Evolutionary conservation across 2,329 filamentous ascomycete genomes (phyloP).

Genomic region (Sclerotinia nivalis): DNA sequence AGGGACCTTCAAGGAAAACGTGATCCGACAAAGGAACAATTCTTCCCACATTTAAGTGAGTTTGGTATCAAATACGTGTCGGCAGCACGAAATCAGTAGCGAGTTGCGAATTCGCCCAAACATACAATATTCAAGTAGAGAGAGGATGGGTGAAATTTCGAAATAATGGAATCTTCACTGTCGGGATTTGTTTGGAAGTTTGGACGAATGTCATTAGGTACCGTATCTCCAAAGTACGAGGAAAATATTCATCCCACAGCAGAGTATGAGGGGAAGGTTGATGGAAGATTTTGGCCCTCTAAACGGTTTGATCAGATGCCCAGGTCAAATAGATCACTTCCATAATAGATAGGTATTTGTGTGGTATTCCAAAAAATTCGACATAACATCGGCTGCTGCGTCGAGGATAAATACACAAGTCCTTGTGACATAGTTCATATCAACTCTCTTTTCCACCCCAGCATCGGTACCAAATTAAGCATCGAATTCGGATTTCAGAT

Average conservation of each 20-base stretch:
- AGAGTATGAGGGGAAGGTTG: neutral
- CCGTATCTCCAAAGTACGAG: neutral
- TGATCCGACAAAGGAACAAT: neutral
- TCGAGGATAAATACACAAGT: neutral
- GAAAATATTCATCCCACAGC: neutral
- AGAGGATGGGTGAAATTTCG: neutral
- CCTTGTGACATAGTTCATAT: constrained; percentile 3
- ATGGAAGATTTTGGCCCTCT: neutral
- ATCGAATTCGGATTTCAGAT: neutral
- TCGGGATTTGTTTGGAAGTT: neutral
- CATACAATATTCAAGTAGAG: neutral
- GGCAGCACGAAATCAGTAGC: neutral
- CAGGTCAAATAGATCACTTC: neutral
- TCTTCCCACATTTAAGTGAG: neutral
- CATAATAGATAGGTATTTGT: neutral
- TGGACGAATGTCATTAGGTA: neutral
- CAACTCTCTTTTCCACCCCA: neutral
- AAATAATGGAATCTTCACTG: neutral
- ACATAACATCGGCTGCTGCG: neutral
- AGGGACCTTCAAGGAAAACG: neutral
- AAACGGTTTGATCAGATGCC: neutral
- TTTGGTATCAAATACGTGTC: neutral
- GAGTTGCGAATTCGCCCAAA: neutral
- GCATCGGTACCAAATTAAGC: neutral
- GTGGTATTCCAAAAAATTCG: neutral